These are phyloP conservation scores for Ceratocystis diversiconidia DNA, from an alignment of 2,329 filamentous ascomycete species.

Conservation along the genomic window DNA sequence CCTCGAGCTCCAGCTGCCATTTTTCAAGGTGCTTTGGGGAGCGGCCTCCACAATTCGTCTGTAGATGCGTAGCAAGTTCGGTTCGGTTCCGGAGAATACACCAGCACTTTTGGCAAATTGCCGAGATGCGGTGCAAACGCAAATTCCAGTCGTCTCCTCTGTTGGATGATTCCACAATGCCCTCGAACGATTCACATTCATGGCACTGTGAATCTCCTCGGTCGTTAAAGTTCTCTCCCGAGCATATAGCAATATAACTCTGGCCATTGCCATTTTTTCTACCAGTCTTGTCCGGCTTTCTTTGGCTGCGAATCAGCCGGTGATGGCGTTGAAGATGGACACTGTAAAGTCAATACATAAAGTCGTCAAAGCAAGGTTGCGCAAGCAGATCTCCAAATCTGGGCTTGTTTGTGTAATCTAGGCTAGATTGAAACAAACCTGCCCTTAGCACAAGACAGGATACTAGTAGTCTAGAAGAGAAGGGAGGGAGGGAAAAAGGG, in stretches of 20 bases:
- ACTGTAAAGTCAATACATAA: not conserved
- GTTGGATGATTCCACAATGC: conserved; percentile 7
- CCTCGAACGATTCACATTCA: conserved; percentile 15
- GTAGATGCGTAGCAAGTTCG: conserved; percentile 11
- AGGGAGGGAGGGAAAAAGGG: not conserved
- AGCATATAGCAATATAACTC: conserved; percentile 18
- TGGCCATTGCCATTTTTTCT: conserved; percentile 17
- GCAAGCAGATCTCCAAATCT: not conserved
- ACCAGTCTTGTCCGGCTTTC: conserved; percentile 15
- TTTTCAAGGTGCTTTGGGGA: conserved; percentile 16
- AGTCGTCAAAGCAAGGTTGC: not conserved
- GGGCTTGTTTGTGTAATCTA: no score
- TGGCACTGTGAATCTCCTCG: conserved; percentile 17
- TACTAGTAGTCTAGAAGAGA: not conserved
- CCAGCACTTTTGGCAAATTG: conserved; percentile 18
- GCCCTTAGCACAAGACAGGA: not conserved
- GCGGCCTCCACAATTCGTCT: conserved; percentile 14
- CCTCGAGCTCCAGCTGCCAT: conserved; percentile 15
- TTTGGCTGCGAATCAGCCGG: conserved; percentile 16
- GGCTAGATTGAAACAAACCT: no score
- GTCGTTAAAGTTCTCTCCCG: conserved; percentile 16
- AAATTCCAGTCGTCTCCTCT: conserved; percentile 3
- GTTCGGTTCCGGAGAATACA: conserved; percentile 12
- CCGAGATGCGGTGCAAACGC: conserved; percentile 14
- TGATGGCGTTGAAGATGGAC: conserved; percentile 17